phyloP scores from a whole-genome alignment of 108 stramenopile species.

The Conticribra guillardii region DNA sequence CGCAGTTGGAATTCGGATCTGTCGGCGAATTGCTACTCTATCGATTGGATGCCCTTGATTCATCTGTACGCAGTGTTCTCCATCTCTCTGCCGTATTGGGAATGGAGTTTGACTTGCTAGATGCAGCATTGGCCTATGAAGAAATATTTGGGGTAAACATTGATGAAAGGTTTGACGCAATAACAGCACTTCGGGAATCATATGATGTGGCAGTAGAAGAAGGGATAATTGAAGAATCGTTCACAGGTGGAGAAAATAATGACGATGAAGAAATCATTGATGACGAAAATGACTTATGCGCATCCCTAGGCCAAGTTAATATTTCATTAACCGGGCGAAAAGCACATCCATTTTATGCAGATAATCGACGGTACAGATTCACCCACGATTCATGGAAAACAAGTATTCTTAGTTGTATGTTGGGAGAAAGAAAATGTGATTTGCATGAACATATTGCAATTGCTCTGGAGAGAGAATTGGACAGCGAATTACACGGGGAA shows the following conservation, averaged over 20 bases:
- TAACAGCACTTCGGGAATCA: conserved; percentile 31
- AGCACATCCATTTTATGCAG: conserved; percentile 44
- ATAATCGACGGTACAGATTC: conserved; percentile 57
- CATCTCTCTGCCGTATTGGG: conserved; percentile 71
- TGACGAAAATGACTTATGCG: conserved; percentile 30
- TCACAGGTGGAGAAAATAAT: conserved; percentile 4
- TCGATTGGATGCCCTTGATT: conserved; percentile 62
- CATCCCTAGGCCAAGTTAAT: conserved; percentile 26
- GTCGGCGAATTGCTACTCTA: conserved; percentile 63
- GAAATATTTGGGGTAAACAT: conserved; percentile 34
- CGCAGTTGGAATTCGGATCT: conserved; percentile 33
- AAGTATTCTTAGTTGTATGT: conserved; percentile 61
- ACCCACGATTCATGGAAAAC: conserved; percentile 67
- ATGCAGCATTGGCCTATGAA: conserved; percentile 56
- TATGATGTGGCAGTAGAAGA: conserved; percentile 62
- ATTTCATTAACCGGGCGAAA: conserved; percentile 29
- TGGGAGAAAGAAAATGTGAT: conserved; percentile 61
- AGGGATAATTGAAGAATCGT: conserved; percentile 63
- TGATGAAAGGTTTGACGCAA: conserved; percentile 27
- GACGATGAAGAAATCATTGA: conserved; percentile 29
- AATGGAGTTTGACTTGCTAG: conserved; percentile 56
- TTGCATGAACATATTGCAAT: conserved; percentile 67
- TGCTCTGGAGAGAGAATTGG: conserved; percentile 49
- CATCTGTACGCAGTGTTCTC: conserved; percentile 51
- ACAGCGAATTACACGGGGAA: conserved; percentile 17